Evolutionary conservation across 2,329 filamentous ascomycete genomes (phyloP), one percentile per base, ranked within the genome.

Genomic region (Ophiostoma montium): DNA sequence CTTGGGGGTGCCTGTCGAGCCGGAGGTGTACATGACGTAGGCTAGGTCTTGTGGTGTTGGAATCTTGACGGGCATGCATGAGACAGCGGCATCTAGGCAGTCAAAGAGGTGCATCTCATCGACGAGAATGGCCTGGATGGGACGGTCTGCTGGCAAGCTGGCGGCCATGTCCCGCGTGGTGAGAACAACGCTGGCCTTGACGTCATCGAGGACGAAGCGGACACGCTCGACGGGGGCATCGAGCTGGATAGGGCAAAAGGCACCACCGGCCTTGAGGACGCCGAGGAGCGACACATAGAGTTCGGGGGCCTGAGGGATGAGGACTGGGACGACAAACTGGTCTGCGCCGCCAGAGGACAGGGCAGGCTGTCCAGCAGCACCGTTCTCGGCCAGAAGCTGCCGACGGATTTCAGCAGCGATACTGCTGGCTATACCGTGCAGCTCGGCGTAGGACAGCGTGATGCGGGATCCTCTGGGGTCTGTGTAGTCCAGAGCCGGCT

Each of bases 21-120:
- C 88, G 42, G 86, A 94, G 1, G 89, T 95, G 62, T 94, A 95
- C 79, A 95, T 88, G 52, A 95, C 77, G 67, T 95, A 95, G 21
- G 89, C 87, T 21, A 89, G 62, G 52, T 74, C 66, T 1, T 66
- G 58, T 1, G 65, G 58, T 1, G 35, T 31, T 16, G 33, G 19
- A 30, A 8, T 35, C 10, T 42, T 43, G 16, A 16, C 3, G 6
- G 47, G 36, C 11, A 9, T 5, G 32, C 19, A 5, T 7, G n/a
- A n/a, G n/a, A 21, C 39, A 13, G 30, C 9, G 13, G 27, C 19
- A 13, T 21, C 23, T 23, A 23, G 30, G 9, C 46, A 8, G 23
- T 45, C 35, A 36, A 48, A 51, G 1, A 50, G 49, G 4, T 21
- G 33, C 13, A 53, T 27, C 18, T 52, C 43, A 35, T 67, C 62